Evolutionary conservation across 2,329 filamentous ascomycete genomes (phyloP).

Genomic region (Chrysosporium queenslandicum): DNA sequence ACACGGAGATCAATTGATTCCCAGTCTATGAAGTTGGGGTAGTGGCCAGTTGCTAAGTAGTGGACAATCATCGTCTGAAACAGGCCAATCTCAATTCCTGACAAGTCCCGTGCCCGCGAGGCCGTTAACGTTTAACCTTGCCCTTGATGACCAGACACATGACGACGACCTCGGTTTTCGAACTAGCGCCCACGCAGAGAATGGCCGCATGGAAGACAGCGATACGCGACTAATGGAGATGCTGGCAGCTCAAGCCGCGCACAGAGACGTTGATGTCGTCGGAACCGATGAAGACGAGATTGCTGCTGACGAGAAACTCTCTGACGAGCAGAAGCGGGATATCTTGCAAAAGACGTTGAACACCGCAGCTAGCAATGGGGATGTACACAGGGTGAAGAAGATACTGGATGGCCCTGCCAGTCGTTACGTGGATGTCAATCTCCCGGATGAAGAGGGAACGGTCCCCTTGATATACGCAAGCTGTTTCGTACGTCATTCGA

Average conservation of each 20-base stretch:
- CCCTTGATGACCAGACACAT: conserved; percentile 66
- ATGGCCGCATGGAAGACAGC: conserved; percentile 52
- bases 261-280: conserved; percentile 56
- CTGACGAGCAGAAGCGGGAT: conserved; percentile 66
- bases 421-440: conserved; percentile 71
- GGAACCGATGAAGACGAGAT: conserved; percentile 74
- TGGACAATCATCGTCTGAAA: not conserved
- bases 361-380: conserved; percentile 94
- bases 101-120: conserved; percentile 76
- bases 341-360: conserved; percentile 79
- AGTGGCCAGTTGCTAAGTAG: not conserved
- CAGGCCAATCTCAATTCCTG: conserved; percentile 91
- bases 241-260: conserved; percentile 85
- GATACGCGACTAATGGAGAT: conserved; percentile 88
- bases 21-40: not conserved
- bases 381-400: conserved; percentile 67
- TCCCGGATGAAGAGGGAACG: conserved; percentile 85
- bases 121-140: conserved; percentile 74
- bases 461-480: conserved; percentile 95
- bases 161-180: conserved; percentile 44
- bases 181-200: conserved; percentile 19
- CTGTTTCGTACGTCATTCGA: conserved; percentile 65
- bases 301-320: conserved; percentile 60
- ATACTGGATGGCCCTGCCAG: conserved; percentile 66
- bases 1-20: no score